These are phyloP conservation scores for Nasturtium officinale DNA, from an alignment of 345 rosid genomes.

Conservation along the genomic window DNA sequence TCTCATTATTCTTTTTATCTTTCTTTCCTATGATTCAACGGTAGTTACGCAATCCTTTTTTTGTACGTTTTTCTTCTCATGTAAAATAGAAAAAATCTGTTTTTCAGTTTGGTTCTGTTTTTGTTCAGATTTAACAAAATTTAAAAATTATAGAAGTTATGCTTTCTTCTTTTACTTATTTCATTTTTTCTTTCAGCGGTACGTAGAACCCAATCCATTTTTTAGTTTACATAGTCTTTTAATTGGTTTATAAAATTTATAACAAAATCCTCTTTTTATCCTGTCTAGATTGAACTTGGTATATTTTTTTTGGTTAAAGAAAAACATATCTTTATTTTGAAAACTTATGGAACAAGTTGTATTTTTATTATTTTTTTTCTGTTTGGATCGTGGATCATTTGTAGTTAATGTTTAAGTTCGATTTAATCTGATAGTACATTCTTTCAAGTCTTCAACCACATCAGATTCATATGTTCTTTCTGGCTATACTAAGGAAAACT, in stretches of 20 bases:
- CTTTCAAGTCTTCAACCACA: not conserved
- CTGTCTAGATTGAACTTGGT: not conserved
- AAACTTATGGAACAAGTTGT: not conserved
- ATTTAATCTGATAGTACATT: not conserved
- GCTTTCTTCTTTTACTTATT: not conserved
- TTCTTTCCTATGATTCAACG: slow-evolving; percentile 35
- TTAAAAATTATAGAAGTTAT: not conserved
- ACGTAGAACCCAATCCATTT: not conserved
- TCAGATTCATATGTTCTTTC: not conserved
- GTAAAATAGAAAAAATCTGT: slow-evolving; percentile 2
- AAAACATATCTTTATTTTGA: not conserved
- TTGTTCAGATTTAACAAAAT: not conserved
- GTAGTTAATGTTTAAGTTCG: not conserved
- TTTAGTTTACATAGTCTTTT: not conserved
- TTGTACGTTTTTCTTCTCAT: not conserved
- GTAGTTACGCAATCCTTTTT: slow-evolving; percentile 35
- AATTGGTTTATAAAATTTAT: not conserved
- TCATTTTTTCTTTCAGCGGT: not conserved
- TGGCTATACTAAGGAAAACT: not conserved
- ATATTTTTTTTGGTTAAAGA: not conserved
- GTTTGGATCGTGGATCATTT: not conserved
- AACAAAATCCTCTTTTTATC: not conserved
- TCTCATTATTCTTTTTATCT: slow-evolving; percentile 55
- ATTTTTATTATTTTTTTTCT: not conserved
- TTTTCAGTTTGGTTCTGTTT: slow-evolving; percentile 33